These are phyloP conservation scores for Trametes elegans DNA, from an alignment of 768 basidiomycete species.

Conservation along the genomic window DNA sequence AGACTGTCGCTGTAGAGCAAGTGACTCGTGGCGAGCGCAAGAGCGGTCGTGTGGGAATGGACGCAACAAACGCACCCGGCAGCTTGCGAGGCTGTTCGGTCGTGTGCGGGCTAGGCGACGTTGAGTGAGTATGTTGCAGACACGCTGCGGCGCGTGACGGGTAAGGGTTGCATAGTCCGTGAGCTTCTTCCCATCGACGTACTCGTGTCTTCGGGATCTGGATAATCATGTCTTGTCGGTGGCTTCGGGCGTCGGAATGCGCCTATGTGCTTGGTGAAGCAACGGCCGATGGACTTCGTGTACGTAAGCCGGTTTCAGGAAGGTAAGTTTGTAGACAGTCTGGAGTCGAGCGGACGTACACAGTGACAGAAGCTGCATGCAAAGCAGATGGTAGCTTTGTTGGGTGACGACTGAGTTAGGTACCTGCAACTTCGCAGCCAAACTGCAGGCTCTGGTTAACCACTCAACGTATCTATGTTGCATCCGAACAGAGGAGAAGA, in stretches of 20 bases:
- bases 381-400: too few species aligned
- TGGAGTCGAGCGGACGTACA: too few species aligned
- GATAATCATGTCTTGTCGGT: not conserved
- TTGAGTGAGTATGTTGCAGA: not conserved
- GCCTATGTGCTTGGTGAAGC: not conserved
- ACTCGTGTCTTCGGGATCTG: not conserved
- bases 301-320: too few species aligned
- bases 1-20: not conserved
- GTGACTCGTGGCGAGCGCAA: not conserved
- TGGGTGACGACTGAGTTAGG: too few species aligned
- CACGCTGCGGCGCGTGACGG: constrained; percentile 10
- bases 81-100: not conserved
- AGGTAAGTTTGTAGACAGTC: too few species aligned
- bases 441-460: too few species aligned
- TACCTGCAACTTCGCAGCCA: too few species aligned
- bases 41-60: not conserved
- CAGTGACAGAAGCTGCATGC: too few species aligned
- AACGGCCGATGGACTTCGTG: not conserved
- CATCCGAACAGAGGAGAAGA: too few species aligned
- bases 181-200: not conserved
- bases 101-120: not conserved
- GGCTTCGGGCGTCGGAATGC: not conserved
- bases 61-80: not conserved
- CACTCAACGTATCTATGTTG: too few species aligned
- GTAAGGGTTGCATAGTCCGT: not conserved